A percentile compares a stretch with the other conserved stretches of the same genome.
These are phyloP conservation scores for Hypoxylon rickii DNA, from an alignment of 495 filamentous ascomycete genomes.

Conservation along the genomic window DNA sequence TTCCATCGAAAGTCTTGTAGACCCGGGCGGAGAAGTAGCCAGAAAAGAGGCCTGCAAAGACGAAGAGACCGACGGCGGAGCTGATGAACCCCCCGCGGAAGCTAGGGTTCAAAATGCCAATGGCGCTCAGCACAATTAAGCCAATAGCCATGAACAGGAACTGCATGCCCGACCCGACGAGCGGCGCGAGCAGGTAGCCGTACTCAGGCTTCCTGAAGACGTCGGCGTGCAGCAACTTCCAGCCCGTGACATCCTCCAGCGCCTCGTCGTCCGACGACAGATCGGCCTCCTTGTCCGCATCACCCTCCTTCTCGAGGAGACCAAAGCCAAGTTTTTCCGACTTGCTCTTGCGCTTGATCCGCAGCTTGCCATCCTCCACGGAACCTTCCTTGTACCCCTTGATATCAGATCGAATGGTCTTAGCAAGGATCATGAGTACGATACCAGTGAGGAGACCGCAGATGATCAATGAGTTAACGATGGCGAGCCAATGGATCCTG, in stretches of 20 bases:
- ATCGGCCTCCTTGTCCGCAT: slow-evolving; percentile 59
- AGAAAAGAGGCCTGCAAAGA: slow-evolving; percentile 86
- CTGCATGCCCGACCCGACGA: slow-evolving; percentile 89
- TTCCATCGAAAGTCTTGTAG: slow-evolving; percentile 85
- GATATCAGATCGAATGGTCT: slow-evolving; percentile 82
- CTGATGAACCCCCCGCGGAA: slow-evolving; percentile 92
- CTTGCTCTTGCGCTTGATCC: slow-evolving; percentile 51
- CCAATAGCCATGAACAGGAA: slow-evolving; percentile 84
- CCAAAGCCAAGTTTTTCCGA: slow-evolving; percentile 61
- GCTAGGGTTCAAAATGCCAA: slow-evolving; percentile 87
- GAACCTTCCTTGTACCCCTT: slow-evolving; percentile 68
- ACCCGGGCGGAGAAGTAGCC: slow-evolving; percentile 90
- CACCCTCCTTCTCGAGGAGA: slow-evolving; percentile 68
- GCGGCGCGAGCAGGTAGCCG: slow-evolving; percentile 78
- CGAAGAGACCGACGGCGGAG: slow-evolving; percentile 83
- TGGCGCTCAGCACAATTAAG: slow-evolving; percentile 75
- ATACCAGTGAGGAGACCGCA: slow-evolving; percentile 79
- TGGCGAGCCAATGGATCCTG: slow-evolving; percentile 89
- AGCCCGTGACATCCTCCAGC: slow-evolving; percentile 84
- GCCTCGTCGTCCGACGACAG: slow-evolving; percentile 74
- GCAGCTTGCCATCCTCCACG: slow-evolving; percentile 71
- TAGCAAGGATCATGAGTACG: slow-evolving; percentile 82
- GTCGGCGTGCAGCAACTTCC: slow-evolving; percentile 94
- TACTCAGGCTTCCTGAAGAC: slow-evolving; percentile 83
- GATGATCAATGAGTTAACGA: slow-evolving; percentile 89